phyloP scores from a whole-genome alignment of 2,329 filamentous ascomycete genomes.

The Cercospora brassicicola region DNA sequence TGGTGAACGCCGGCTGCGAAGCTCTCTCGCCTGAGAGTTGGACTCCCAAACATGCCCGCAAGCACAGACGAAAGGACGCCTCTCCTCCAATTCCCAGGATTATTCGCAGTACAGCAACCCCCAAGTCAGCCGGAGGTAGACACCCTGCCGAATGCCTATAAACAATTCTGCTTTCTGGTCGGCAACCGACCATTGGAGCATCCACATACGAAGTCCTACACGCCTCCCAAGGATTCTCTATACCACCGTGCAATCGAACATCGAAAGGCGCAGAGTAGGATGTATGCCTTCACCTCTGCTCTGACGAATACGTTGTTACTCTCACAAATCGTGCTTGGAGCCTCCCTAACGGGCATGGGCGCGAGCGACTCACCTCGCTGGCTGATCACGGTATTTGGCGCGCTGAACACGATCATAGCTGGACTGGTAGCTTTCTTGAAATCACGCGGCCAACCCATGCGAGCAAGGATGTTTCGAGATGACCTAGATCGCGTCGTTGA shows the following conservation, averaged over 20 bases:
- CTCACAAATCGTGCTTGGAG: conserved; percentile 44
- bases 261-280: conserved; percentile 37
- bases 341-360: conserved; percentile 43
- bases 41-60: conserved; percentile 16
- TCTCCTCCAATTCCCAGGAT: conserved; percentile 34
- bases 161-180: conserved; percentile 43
- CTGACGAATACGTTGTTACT: conserved; percentile 43
- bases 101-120: conserved; percentile 10
- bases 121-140: not conserved
- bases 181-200: conserved; percentile 39
- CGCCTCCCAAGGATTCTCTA: conserved; percentile 37
- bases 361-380: conserved; percentile 40
- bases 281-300: conserved; percentile 42
- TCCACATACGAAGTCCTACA: conserved; percentile 27
- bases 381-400: conserved; percentile 45
- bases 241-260: conserved; percentile 41
- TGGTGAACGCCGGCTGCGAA: not conserved
- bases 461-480: conserved; percentile 45
- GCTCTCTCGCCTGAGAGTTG: not conserved
- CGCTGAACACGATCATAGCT: conserved; percentile 45
- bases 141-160: conserved; percentile 31
- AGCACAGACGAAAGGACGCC: conserved; percentile 31
- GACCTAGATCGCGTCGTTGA: conserved; percentile 45
- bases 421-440: conserved; percentile 46
- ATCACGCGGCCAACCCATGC: conserved; percentile 44